These are phyloP conservation scores for Penicillium bialowiezense DNA, from an alignment of 495 filamentous ascomycete species.

Conservation along the genomic window DNA sequence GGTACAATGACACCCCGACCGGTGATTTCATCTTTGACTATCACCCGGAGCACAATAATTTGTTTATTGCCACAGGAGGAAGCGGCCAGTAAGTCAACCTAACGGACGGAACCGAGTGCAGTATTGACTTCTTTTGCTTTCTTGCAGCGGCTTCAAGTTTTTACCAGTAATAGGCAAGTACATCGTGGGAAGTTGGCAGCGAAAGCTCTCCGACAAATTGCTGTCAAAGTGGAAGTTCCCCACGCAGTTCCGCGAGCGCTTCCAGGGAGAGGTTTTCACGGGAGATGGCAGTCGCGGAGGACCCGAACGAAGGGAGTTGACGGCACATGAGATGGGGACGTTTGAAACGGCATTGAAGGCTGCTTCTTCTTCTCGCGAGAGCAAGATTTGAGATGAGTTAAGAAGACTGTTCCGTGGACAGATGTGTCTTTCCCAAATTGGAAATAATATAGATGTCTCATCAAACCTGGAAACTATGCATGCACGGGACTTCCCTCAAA, in stretches of 20 bases:
- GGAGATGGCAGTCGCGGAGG: conserved; percentile 35
- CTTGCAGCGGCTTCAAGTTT: conserved; percentile 45
- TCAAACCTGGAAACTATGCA: too few relatives aligned
- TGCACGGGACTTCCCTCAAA: too few relatives aligned
- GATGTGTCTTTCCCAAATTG: too few relatives aligned
- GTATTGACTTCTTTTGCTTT: too few relatives aligned
- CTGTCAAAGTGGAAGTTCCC: conserved; percentile 37
- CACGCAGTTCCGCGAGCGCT: conserved; percentile 21
- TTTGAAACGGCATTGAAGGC: conserved; percentile 17
- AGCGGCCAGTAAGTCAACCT: conserved; percentile 59
- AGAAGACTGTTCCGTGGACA: background rate
- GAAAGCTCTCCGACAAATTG: conserved; percentile 29
- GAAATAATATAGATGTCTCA: too few relatives aligned
- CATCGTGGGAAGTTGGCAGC: conserved; percentile 37
- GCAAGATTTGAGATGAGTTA: conserved; percentile 21
- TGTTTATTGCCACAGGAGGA: conserved; percentile 77
- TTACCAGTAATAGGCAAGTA: conserved; percentile 47
- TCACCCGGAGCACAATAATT: conserved; percentile 58
- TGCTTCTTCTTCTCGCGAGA: conserved; percentile 14
- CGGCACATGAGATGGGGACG: conserved; percentile 12
- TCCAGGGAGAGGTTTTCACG: conserved; percentile 23
- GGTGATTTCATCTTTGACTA: conserved; percentile 75
- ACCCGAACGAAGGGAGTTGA: conserved; percentile 29
- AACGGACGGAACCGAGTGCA: background rate
- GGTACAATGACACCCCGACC: conserved; percentile 75